Percentiles rank a stretch among this genome's conserved stretches.
These are phyloP conservation scores for Vitis amurensis DNA, from an alignment of 164 flowering plant genomes.

Conservation along the genomic window DNA sequence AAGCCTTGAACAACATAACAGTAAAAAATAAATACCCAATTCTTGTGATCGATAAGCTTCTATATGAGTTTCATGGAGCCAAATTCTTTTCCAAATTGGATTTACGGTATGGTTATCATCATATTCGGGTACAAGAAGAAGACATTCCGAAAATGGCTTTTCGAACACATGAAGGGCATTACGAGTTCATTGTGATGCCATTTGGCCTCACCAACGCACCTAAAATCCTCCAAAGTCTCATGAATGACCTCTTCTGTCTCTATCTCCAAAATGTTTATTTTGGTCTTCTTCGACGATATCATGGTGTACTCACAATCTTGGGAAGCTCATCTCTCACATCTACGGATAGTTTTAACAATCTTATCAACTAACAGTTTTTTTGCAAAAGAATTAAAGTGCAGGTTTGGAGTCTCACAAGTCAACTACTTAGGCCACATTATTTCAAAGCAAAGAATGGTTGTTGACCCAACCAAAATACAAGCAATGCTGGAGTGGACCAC, in stretches of 20 bases:
- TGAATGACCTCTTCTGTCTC: constrained; percentile 2
- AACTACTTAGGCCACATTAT: too few relatives aligned
- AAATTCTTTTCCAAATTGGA: background rate
- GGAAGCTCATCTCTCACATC: too few relatives aligned
- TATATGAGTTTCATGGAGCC: constrained; percentile 5
- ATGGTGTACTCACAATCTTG: too few relatives aligned
- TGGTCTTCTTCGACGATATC: too few relatives aligned
- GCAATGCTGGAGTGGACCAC: too few relatives aligned
- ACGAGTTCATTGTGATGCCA: constrained; percentile 3
- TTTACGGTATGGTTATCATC: background rate
- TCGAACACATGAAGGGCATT: constrained; percentile 5
- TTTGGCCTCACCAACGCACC: constrained; percentile 5
- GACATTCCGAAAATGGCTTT: background rate
- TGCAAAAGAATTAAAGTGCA: too few relatives aligned
- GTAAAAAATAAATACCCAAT: background rate
- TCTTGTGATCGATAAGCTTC: background rate
- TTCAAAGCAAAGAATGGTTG: too few relatives aligned
- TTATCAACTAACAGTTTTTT: too few relatives aligned
- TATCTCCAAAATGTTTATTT: too few relatives aligned
- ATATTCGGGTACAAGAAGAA: background rate
- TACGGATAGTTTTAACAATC: too few relatives aligned
- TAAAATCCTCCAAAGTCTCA: background rate
- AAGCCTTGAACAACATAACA: background rate
- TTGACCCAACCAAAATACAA: too few relatives aligned
- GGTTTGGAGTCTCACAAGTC: too few relatives aligned